Evolutionary conservation across 352 stramenopile genomes (phyloP), one percentile per base, ranked within the genome.

Genomic region (Globisporangium parvum): DNA sequence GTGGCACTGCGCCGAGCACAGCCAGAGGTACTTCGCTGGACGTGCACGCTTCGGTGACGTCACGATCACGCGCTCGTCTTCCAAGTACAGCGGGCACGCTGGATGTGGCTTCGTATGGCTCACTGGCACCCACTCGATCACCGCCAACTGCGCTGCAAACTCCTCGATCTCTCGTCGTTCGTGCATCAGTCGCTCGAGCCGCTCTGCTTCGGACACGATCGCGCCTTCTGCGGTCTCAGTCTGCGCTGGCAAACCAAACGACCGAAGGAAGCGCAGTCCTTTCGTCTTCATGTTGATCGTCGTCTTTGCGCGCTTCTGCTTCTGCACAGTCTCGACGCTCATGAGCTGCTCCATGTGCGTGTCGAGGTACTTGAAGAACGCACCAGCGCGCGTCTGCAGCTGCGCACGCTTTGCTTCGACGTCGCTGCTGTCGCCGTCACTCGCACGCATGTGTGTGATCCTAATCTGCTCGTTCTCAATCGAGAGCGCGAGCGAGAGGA

Each of bases 301-400:
- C 10, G 69, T 67, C 48, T 72, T 69, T n/a, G 50, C 24, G 41
- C 60, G 57, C 45, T 57, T 69, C n/a, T 59, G 60, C 47, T 55
- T 48, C 65, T 70, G 44, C 26, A 54, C 47, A 44, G 57, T 69
- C 47, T 50, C 47, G 26, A 64, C 40, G 3, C 62, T 77, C 42
- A 78, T 58, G 18, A 90, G 56, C 53, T 83, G 69, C 11, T 77
- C 70, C 44, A 87, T 76, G 33, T 86, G 73, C 2, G 65, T 42
- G 55, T 90, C 75, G n/a, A 90, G 47, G 45, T 90, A 88, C 45
- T 80, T 76, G 28, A 88, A 77, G 54, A 90, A 77, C 35, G 77
- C 75, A 1, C 62, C 51, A 0, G 79, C 70, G 42, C 77, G 75
- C 3, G 47, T 54, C 20, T 60, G 69, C 44, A 89, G 50, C 45